phyloP scores from a whole-genome alignment of 805 yeast species.

The Candida fluviatilis region DNA sequence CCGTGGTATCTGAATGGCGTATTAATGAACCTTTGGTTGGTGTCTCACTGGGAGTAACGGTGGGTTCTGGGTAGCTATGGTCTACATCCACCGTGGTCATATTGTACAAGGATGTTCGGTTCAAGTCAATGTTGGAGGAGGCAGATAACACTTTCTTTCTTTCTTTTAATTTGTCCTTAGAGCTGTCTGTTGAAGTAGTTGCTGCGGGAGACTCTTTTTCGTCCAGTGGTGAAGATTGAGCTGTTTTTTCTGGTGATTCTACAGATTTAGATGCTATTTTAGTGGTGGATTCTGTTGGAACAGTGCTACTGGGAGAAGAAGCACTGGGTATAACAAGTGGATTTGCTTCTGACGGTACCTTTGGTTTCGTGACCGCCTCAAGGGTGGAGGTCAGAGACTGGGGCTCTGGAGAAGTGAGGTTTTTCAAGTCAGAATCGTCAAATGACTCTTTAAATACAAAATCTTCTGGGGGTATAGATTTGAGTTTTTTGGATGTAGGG shows the following conservation, averaged over 20 bases:
- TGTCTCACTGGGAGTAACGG: slow-evolving; percentile 8
- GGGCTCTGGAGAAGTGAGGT: neutral
- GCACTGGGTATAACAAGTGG: no score
- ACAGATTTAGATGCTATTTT: neutral
- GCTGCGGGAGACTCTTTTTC: neutral
- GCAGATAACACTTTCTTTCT: slow-evolving; percentile 14
- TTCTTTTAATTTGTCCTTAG: slow-evolving; percentile 3
- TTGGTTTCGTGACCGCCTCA: neutral
- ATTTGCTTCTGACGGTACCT: neutral
- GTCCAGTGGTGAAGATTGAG: neutral
- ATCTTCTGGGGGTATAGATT: slow-evolving; percentile 25
- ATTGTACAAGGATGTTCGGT: slow-evolving; percentile 15
- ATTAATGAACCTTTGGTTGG: slow-evolving; percentile 6
- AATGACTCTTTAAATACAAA: slow-evolving; percentile 28
- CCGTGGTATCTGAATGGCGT: no score
- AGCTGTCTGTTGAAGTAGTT: neutral
- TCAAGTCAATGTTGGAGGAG: slow-evolving; percentile 14
- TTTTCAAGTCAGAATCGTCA: slow-evolving; percentile 14
- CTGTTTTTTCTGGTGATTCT: neutral
- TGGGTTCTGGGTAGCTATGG: slow-evolving; percentile 23
- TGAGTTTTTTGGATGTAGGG: slow-evolving; percentile 13
- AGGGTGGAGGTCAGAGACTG: neutral
- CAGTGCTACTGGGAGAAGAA: no score
- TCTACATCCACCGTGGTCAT: no score
- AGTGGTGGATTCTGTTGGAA: neutral